Base-by-base conservation (phyloP, 768 basidiomycete genomes). In the Phanerochaete carnosa region DNA sequence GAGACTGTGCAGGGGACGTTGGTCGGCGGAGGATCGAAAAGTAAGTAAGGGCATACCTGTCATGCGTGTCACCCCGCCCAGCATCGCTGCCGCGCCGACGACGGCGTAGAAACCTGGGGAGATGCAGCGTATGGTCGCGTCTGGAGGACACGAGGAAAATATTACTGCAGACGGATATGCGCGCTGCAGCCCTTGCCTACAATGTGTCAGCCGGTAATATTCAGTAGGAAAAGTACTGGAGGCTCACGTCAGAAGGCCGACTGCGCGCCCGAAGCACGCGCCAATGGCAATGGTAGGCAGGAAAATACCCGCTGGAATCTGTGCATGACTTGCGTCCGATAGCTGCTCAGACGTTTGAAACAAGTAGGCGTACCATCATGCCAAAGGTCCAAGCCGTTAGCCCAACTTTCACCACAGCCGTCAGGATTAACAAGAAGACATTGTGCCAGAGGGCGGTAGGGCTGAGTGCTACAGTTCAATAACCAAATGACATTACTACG, bases 351-450 rank as follows among this genome's bases (percentile, higher is more conserved):
- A 45, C 23, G 52, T 13, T 15, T 39, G 7, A 29, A 3, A 25
- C 15, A n/a, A 1, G 0, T 19, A 4, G 19, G 22, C 28, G n/a
- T 64, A 87, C 88, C 84, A 85, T 87, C 84, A 89, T 88, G 23
- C 89, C 89, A 69, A 90, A 90, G 7, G 88, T 89, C 87, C 88
- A 90, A 7, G 87, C 83, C 29, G 89, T 90, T 23, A 90, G 71
- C 1, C 77, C 73, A 26, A 89, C 68, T 67, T 90, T 90, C 57
- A 85, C 74, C 1, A 75, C 69, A 1, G 87, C 86, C 0, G 88
- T 88, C 15, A 89, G 70, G 28, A 85, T 70, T 5, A 90, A 75
- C 8, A 90, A 73, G 65, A 89, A 88, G 16, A 88, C 79, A 64
- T 88, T 90, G 64, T 87, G 81, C 76, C 83, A 80, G 62, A 82